These are phyloP conservation scores for Aspergillus sp. DNA, from an alignment of 2,329 filamentous ascomycete genomes.

Conservation along the genomic window DNA sequence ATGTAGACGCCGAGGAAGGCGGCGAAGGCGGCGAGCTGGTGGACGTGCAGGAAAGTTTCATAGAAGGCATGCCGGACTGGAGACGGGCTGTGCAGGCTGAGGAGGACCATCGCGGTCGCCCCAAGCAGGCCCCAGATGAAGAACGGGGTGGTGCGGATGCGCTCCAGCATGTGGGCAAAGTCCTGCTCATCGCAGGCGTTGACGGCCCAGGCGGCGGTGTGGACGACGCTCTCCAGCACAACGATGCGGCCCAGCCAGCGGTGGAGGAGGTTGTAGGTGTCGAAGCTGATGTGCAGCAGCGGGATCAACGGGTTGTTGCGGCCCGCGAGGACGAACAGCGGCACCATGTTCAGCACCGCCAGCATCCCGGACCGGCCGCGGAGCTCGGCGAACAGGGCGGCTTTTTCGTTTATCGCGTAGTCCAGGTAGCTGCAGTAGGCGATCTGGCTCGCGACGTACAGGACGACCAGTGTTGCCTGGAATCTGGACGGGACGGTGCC, in stretches of 20 bases:
- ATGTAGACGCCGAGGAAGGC: slow-evolving; percentile 36
- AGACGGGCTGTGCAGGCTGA: slow-evolving; percentile 36
- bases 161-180: slow-evolving; percentile 23
- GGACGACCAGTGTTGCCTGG: slow-evolving; percentile 58
- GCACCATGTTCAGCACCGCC: slow-evolving; percentile 82
- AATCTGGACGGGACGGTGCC: slow-evolving; percentile 73
- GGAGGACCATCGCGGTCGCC: slow-evolving; percentile 30
- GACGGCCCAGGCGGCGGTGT: slow-evolving; percentile 67
- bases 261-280: slow-evolving; percentile 88
- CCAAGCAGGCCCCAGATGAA: slow-evolving; percentile 39
- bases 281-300: slow-evolving; percentile 78
- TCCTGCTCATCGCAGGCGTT: slow-evolving; percentile 46
- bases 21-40: slow-evolving; percentile 37
- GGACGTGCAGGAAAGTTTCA: slow-evolving; percentile 39
- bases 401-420: slow-evolving; percentile 33
- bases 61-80: slow-evolving; percentile 38
- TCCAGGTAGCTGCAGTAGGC: slow-evolving; percentile 55
- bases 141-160: slow-evolving; percentile 30
- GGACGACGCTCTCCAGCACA: slow-evolving; percentile 59
- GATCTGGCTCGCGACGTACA: slow-evolving; percentile 64
- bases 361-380: slow-evolving; percentile 78
- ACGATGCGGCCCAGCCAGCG: slow-evolving; percentile 73
- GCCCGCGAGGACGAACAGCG: slow-evolving; percentile 76
- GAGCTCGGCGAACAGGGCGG: slow-evolving; percentile 65
- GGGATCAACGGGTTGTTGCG: slow-evolving; percentile 88